Conservation (phyloP, 2,329 filamentous ascomycete species). For the Xylaria digitata region DNA sequence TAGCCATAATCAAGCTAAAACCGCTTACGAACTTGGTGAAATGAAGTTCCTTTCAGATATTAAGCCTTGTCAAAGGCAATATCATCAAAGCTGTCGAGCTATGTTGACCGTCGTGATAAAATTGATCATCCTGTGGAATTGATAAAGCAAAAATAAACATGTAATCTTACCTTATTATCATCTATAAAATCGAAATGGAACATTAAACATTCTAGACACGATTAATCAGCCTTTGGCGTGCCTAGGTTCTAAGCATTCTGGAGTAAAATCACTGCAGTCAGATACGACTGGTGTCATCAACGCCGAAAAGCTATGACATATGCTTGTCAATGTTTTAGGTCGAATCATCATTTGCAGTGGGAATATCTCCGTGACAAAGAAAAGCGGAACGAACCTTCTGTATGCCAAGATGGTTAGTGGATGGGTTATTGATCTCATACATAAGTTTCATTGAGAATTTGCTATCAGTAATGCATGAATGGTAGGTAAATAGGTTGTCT, state of each 20-base stretch:
- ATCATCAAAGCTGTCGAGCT: slow-evolving; percentile 81
- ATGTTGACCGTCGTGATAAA: slow-evolving; percentile 90
- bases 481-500: slow-evolving; percentile 67
- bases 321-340: slow-evolving; percentile 90
- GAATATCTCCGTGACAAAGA: slow-evolving; percentile 11
- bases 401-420: slow-evolving; percentile 27
- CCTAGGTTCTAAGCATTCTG: slow-evolving; percentile 9
- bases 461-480: slow-evolving; percentile 65
- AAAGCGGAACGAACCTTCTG: slow-evolving; percentile 37
- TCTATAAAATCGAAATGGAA: not conserved
- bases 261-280: slow-evolving; percentile 52
- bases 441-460: slow-evolving; percentile 22
- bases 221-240: slow-evolving; percentile 48
- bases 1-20: slow-evolving; percentile 19
- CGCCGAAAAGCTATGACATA: slow-evolving; percentile 85
- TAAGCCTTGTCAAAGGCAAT: slow-evolving; percentile 79
- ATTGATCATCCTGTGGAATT: slow-evolving; percentile 73
- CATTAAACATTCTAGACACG: slow-evolving; percentile 23
- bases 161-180: slow-evolving; percentile 37
- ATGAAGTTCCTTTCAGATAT: slow-evolving; percentile 43
- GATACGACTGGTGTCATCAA: slow-evolving; percentile 62
- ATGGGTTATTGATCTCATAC: not conserved
- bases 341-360: slow-evolving; percentile 77
- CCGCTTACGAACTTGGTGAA: slow-evolving; percentile 47
- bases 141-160: slow-evolving; percentile 27